These are phyloP conservation scores for Daldinia decipiens DNA, from an alignment of 495 filamentous ascomycete genomes.

Conservation along the genomic window DNA sequence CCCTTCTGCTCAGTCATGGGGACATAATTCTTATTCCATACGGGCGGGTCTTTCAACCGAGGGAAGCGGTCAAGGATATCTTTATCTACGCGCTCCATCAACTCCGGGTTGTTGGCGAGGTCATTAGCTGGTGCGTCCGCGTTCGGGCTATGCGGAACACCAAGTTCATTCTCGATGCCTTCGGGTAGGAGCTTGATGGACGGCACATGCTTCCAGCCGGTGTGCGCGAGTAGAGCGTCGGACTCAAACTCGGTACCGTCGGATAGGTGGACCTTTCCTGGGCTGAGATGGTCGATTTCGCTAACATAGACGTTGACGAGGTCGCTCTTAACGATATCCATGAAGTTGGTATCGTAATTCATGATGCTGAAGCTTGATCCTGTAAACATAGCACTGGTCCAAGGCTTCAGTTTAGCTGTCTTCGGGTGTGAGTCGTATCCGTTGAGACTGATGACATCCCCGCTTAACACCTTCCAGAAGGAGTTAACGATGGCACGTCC, in stretches of 20 bases:
- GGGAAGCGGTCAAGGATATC: constrained; percentile 77
- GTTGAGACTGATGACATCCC: constrained; percentile 65
- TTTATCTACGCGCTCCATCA: constrained; percentile 62
- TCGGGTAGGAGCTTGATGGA: constrained; percentile 71
- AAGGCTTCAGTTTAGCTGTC: constrained; percentile 67
- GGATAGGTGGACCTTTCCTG: constrained; percentile 64
- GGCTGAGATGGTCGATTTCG: constrained; percentile 66
- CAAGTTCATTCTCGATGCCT: constrained; percentile 59
- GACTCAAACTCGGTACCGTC: constrained; percentile 64
- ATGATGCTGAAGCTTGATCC: constrained; percentile 68
- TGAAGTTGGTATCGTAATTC: constrained; percentile 73
- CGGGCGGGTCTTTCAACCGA: constrained; percentile 61
- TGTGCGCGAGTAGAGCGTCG: constrained; percentile 74
- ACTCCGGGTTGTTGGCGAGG: constrained; percentile 45
- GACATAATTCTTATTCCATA: constrained; percentile 55
- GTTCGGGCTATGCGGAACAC: constrained; percentile 52
- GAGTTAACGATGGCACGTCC: constrained; percentile 71
- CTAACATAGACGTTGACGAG: constrained; percentile 69
- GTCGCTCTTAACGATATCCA: constrained; percentile 65
- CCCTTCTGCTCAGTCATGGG: constrained; percentile 56
- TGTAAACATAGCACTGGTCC: constrained; percentile 68
- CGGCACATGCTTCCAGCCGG: constrained; percentile 73
- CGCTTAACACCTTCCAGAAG: constrained; percentile 70
- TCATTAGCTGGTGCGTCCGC: constrained; percentile 40
- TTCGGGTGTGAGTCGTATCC: constrained; percentile 67